These are phyloP conservation scores for Monosporascus ibericus DNA, from an alignment of 2,329 filamentous ascomycete species.

Conservation along the genomic window DNA sequence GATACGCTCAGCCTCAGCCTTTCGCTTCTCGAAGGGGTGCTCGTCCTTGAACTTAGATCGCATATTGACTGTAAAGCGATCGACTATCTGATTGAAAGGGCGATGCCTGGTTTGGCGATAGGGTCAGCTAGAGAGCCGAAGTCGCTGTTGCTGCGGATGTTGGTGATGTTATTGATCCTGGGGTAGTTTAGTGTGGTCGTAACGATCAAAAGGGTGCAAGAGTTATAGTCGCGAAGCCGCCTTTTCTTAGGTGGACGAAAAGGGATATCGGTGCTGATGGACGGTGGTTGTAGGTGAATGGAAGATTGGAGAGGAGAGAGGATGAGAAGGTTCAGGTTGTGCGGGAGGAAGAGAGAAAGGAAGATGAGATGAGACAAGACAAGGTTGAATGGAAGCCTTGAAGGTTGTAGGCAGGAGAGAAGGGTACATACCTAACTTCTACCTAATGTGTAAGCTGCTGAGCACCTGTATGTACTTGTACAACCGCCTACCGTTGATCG, in stretches of 20 bases:
- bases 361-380: background rate
- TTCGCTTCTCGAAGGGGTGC: conserved; percentile 99
- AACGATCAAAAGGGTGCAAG: no score
- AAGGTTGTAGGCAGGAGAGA: background rate
- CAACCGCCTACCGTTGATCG: no score
- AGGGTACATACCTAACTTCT: background rate
- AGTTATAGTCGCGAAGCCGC: no score
- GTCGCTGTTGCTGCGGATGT: no score
- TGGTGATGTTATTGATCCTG: no score
- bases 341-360: background rate
- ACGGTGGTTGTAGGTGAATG: background rate
- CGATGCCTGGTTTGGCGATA: background rate
- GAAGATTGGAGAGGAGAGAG: background rate
- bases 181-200: no score
- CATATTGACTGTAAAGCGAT: conserved; percentile 54
- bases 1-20: conserved; percentile 98
- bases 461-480: no score
- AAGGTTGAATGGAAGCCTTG: background rate
- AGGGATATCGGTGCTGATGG: background rate
- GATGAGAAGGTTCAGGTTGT: no score
- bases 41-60: conserved; percentile 99
- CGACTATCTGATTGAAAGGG: no score
- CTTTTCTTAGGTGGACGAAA: no score
- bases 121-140: background rate
- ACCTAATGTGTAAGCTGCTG: background rate